Evolutionary conservation across 495 filamentous ascomycete genomes (phyloP).

Genomic region (Hypoxylon cercidicola): DNA sequence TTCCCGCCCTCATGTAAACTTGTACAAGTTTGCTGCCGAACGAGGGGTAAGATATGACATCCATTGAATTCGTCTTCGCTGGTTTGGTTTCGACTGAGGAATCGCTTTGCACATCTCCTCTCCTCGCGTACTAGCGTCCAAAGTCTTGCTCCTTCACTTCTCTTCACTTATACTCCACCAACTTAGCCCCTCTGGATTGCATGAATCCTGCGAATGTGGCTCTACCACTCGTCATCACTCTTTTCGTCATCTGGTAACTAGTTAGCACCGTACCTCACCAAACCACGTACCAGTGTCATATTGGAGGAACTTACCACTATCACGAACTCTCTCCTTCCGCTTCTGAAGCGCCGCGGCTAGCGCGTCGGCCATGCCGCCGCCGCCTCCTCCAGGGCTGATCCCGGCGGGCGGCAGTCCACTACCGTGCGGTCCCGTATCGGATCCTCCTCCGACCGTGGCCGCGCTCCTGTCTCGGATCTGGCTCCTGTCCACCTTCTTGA

Average conservation of each 20-base stretch:
- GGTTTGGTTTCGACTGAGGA: no score
- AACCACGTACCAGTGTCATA: slow-evolving; percentile 8
- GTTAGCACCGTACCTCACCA: slow-evolving; percentile 46
- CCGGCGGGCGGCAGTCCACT: slow-evolving; percentile 62
- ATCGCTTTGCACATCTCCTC: no score
- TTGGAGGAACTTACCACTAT: slow-evolving; percentile 77
- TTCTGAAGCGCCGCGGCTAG: slow-evolving; percentile 79
- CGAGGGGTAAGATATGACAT: no score
- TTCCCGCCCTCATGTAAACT: no score
- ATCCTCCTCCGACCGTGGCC: slow-evolving; percentile 70
- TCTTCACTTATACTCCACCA: not conserved
- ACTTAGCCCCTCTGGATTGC: not conserved
- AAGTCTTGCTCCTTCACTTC: not conserved
- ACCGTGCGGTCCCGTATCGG: slow-evolving; percentile 65
- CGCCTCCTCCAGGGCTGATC: slow-evolving; percentile 59
- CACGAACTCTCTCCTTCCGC: slow-evolving; percentile 88
- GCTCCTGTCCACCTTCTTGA: slow-evolving; percentile 82
- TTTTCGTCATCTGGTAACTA: slow-evolving; percentile 75
- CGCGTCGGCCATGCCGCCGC: slow-evolving; percentile 79
- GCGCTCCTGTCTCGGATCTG: slow-evolving; percentile 85
- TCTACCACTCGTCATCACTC: slow-evolving; percentile 81
- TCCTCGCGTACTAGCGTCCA: no score
- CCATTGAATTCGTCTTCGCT: no score
- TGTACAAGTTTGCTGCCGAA: no score
- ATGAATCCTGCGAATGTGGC: slow-evolving; percentile 27